These are phyloP conservation scores for Chenopodium album DNA, from an alignment of 148 eudicot genomes.

Conservation along the genomic window DNA sequence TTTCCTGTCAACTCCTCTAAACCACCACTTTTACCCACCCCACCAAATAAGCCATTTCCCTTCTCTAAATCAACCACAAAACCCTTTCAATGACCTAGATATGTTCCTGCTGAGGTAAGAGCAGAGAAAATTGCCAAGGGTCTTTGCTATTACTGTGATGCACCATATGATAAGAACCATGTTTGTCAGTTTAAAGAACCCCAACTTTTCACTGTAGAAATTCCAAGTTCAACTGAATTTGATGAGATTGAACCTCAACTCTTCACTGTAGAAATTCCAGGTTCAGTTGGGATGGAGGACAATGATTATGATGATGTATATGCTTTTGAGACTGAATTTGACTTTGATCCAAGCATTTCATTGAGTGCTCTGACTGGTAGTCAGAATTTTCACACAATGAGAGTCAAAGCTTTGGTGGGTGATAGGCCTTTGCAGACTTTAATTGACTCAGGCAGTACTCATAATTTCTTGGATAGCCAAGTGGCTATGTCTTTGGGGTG, in stretches of 20 bases:
- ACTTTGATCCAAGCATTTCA: background rate
- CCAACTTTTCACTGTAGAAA: background rate
- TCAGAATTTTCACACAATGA: background rate
- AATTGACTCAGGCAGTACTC: background rate
- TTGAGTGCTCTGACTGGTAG: background rate
- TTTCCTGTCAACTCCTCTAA: background rate
- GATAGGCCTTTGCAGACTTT: background rate
- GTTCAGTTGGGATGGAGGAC: too few species aligned
- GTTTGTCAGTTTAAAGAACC: background rate
- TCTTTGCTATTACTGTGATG: background rate
- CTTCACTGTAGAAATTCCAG: background rate
- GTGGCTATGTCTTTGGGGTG: constrained; percentile 1
- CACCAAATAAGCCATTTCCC: background rate
- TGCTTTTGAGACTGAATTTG: background rate
- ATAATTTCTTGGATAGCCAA: background rate
- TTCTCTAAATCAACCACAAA: background rate
- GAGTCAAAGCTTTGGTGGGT: background rate
- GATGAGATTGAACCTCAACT: too few species aligned
- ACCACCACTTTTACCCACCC: background rate
- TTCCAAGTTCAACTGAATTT: too few species aligned
- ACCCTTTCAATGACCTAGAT: background rate
- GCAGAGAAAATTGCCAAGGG: background rate
- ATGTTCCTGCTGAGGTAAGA: background rate
- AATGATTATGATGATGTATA: too few species aligned
- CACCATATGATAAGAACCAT: background rate